Base-by-base conservation (phyloP, 495 filamentous ascomycete genomes). In the Evernia prunastri region DNA sequence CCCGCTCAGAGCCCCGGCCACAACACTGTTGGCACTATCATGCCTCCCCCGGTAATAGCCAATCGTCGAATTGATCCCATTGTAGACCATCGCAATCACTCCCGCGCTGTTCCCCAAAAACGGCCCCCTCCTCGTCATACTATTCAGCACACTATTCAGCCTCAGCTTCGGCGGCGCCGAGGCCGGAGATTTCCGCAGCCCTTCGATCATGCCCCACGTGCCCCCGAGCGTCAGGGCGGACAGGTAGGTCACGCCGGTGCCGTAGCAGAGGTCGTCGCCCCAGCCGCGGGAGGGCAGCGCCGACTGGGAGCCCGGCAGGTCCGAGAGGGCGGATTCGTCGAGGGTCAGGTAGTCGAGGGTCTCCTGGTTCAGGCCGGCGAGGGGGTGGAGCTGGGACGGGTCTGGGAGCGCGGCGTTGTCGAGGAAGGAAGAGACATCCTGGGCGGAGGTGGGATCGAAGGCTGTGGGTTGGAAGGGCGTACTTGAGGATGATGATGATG, bases 211-310 rank as follows among this genome's bases (percentile, higher is more conserved):
- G 51, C 94, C 94, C 92, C 92, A 97, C 59, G 83, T 85, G 62
- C 94, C 94, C 70, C 94, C 94, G 47, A 95, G 59, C n/a, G 89
- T 83, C 66, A 98, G 79, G 1, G 87, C 94, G 15, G 86, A 79
- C 59, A 98, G 83, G 75, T 98, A 98, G 67, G 91, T 96, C 42
- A 92, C 86, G 61, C 94, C 94, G 31, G 93, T 92, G 70, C 95
- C 95, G 73, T 98, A 98, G 77, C 94, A 97, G 58, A 98, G 85
- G 75, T 98, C 94, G 73, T 98, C 94, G 58, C 90, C 94, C 86
- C 95, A 98, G 69, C 94, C 94, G 72, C 95, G 87, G 35, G 92
- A 96, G 7, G 95, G 95, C 40, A 98, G 83, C 42, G 90, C 87
- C 18, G 92, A 91, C 63, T 88, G 88, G 47, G 84, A 81, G 70